Conservation (phyloP, 176 grass and related monocot species). For the Secale cereale region DNA sequence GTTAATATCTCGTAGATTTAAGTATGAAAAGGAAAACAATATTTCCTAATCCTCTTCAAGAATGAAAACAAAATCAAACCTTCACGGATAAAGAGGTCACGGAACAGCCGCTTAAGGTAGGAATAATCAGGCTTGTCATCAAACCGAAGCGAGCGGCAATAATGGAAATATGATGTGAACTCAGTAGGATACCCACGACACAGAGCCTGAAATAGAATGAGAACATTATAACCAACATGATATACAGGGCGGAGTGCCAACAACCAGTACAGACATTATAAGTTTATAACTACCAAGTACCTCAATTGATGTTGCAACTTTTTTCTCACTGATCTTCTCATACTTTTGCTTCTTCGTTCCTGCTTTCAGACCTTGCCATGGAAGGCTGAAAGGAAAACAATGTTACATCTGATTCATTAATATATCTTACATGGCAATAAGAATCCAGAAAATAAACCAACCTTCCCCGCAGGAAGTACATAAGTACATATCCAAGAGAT, state of each 20-base stretch:
- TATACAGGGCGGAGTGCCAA: neutral
- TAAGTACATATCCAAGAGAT: constrained; percentile 98
- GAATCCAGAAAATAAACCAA: constrained; percentile 34
- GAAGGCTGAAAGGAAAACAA: constrained; percentile 61
- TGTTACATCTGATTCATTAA: constrained; percentile 7
- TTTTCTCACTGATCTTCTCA: constrained; percentile 96
- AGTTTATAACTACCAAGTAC: constrained; percentile 19
- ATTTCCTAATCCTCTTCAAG: neutral
- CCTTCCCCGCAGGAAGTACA: constrained; percentile 99
- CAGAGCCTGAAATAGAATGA: constrained; percentile 54
- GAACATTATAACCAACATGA: constrained; percentile 22
- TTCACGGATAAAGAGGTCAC: constrained; percentile 97
- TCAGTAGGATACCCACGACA: constrained; percentile 88
- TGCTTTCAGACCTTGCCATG: constrained; percentile 99
- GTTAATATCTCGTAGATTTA: neutral
- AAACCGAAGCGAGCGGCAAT: constrained; percentile 81
- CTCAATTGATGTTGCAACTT: constrained; percentile 96
- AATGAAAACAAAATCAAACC: constrained; percentile 40
- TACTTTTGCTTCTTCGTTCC: constrained; percentile 96
- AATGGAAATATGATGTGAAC: constrained; percentile 98
- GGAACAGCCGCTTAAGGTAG: constrained; percentile 90
- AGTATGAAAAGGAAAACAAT: neutral
- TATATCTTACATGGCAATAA: neutral
- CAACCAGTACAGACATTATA: neutral
- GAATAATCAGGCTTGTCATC: constrained; percentile 98